Percentiles rank a stretch among this genome's conserved stretches.
Conservation (phyloP, 495 filamentous ascomycete species). For the Parathielavia appendiculata region DNA sequence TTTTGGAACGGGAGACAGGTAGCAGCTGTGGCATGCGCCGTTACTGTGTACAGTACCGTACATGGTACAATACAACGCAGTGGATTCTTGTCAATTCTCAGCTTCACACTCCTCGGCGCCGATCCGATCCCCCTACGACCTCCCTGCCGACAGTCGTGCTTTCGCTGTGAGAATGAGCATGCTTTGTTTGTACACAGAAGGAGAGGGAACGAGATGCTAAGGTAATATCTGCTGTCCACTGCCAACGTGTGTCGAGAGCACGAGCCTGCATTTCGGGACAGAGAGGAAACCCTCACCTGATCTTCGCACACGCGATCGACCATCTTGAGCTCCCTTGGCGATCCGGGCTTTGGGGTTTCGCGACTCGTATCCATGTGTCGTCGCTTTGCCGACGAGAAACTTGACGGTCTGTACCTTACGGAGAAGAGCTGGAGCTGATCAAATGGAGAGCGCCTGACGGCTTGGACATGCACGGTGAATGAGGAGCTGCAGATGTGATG, state of each 20-base stretch:
- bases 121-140: slow-evolving; percentile 9
- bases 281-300: not conserved
- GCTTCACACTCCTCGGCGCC: slow-evolving; percentile 2
- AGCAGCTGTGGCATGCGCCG: too few species aligned
- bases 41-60: too few species aligned
- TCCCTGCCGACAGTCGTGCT: not conserved
- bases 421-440: not conserved
- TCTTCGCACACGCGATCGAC: slow-evolving; percentile 9
- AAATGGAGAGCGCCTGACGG: not conserved
- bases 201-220: not conserved
- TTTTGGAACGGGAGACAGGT: too few species aligned
- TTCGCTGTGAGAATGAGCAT: too few species aligned
- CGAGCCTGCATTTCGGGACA: not conserved
- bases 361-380: slow-evolving; percentile 12
- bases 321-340: slow-evolving; percentile 3
- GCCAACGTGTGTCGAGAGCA: not conserved
- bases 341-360: not conserved
- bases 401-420: too few species aligned
- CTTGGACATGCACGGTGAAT: slow-evolving; percentile 14
- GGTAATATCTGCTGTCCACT: not conserved
- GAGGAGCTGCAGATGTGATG: slow-evolving; percentile 13
- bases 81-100: not conserved
- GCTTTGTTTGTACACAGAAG: too few species aligned
- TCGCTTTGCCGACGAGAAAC: slow-evolving; percentile 2
- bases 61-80: too few species aligned